phyloP scores from a whole-genome alignment of 2,329 filamentous ascomycete species.

The Hymenoscyphus occultus region DNA sequence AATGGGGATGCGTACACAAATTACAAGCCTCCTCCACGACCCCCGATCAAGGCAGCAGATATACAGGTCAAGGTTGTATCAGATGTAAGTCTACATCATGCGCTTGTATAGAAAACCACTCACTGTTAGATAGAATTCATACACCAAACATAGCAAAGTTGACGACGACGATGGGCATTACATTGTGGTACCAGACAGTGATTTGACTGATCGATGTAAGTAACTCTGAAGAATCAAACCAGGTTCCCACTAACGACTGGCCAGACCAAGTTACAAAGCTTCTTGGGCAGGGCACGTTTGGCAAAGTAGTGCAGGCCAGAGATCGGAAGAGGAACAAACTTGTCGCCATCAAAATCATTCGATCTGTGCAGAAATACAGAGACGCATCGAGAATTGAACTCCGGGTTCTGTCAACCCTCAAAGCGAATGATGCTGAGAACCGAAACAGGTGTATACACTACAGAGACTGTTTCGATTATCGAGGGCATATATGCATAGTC shows the following conservation, averaged over 20 bases:
- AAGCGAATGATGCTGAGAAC: slow-evolving; percentile 87
- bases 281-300: slow-evolving; percentile 95
- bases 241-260: slow-evolving; percentile 28
- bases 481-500: slow-evolving; percentile 89
- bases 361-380: slow-evolving; percentile 96
- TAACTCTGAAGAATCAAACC: slow-evolving; percentile 26
- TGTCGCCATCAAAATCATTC: slow-evolving; percentile 96
- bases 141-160: slow-evolving; percentile 65
- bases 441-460: slow-evolving; percentile 96
- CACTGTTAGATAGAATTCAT: slow-evolving; percentile 36
- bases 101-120: slow-evolving; percentile 11
- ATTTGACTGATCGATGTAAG: slow-evolving; percentile 87
- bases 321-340: slow-evolving; percentile 72
- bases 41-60: slow-evolving; percentile 85
- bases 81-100: slow-evolving; percentile 52
- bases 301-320: slow-evolving; percentile 92
- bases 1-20: slow-evolving; percentile 69
- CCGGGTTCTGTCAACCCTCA: slow-evolving; percentile 84
- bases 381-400: slow-evolving; percentile 95
- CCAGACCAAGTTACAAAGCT: slow-evolving; percentile 84
- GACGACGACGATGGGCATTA: slow-evolving; percentile 98
- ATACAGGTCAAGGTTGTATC: slow-evolving; percentile 61
- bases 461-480: slow-evolving; percentile 94
- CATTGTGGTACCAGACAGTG: slow-evolving; percentile 82
- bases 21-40: slow-evolving; percentile 84